phyloP scores from a whole-genome alignment of 768 basidiomycete genomes.

The Leucogyrophana mollusca region DNA sequence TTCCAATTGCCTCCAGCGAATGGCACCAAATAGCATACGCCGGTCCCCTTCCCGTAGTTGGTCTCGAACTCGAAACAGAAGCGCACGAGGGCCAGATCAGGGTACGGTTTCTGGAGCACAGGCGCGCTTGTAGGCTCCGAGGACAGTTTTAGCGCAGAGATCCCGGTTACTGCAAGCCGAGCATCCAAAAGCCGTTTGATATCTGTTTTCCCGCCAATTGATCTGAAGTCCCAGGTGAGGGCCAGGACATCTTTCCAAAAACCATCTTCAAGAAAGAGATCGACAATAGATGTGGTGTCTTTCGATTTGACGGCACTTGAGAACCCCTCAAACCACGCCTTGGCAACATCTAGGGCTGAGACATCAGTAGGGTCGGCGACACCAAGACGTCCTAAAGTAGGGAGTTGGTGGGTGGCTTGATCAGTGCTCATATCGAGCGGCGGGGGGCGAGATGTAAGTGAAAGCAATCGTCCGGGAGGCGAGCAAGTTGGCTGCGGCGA shows the following conservation, averaged over 20 bases:
- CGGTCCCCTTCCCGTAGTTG: constrained; percentile 47
- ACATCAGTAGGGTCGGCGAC: constrained; percentile 17
- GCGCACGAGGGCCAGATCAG: constrained; percentile 59
- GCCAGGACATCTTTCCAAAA: constrained; percentile 55
- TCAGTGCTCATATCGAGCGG: constrained; percentile 14
- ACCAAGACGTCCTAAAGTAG: constrained; percentile 26
- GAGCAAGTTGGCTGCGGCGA: no score
- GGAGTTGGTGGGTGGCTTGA: constrained; percentile 23
- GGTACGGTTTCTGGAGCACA: constrained; percentile 39
- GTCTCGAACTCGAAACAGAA: constrained; percentile 55
- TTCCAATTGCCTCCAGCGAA: constrained; percentile 47
- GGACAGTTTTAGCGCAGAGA: constrained; percentile 16
- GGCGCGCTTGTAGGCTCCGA: constrained; percentile 23
- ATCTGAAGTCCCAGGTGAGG: constrained; percentile 56
- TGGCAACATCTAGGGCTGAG: constrained; percentile 20
- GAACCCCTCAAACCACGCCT: constrained; percentile 22
- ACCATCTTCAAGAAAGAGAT: constrained; percentile 28
- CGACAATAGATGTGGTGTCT: constrained; percentile 14
- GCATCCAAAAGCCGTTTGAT: constrained; percentile 40
- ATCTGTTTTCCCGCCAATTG: constrained; percentile 38
- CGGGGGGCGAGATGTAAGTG: background rate
- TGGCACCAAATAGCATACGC: constrained; percentile 54
- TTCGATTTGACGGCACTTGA: constrained; percentile 18
- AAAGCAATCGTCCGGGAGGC: background rate
- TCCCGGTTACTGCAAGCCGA: constrained; percentile 30